Evolutionary conservation across 441 rosid genomes (phyloP), one percentile per base, ranked within the genome.

Genomic region (Brassica hybrid): DNA sequence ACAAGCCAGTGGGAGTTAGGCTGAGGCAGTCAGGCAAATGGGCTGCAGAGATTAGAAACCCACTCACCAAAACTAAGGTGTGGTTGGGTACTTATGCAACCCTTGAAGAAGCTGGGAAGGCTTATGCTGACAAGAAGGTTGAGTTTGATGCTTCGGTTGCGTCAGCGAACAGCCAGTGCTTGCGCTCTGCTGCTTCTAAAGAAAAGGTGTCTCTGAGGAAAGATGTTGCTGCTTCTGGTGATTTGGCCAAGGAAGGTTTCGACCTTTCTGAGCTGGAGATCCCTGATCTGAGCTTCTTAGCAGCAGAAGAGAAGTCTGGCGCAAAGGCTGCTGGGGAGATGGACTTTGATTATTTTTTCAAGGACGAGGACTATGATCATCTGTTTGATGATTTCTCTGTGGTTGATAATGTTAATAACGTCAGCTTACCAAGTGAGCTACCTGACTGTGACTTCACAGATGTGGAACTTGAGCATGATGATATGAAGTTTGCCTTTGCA

Each of bases 11-110:
- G 14, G 99, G 99, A 36, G 92, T 93, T 69, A 81, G 99, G 74
- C 95, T 81, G 67, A 79, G 99, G 71, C 87, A 85, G 75, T 93
- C 98, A 92, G 99, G 99, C 0, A 95, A 85, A 85, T 95, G 93
- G 94, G 93, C 94, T n/a, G 99, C 98, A 25, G 97, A 91, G 79
- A 90, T 93, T 60, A 69, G 85, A 7, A 87, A 91, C 69, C 99
- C 99, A 1, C 17, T 86, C 43, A 87, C 85, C 60, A 89, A 83
- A 66, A 81, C 73, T 56, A 85, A 91, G 65, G 77, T 80, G 52
- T 95, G 99, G 98, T 76, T 95, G 81, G 98, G 98, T 72, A 93
- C 98, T 62, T 95, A 75, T 65, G 74, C 76, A 18, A 89, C 94
- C 23, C 83, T 75, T 4, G 94, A 93, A 79, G 98, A 89, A 67